A percentile compares a stretch with the other conserved stretches of the same genome.
Conservation (phyloP, 2,329 filamentous ascomycete genomes). For the Colletotrichum lupini region DNA sequence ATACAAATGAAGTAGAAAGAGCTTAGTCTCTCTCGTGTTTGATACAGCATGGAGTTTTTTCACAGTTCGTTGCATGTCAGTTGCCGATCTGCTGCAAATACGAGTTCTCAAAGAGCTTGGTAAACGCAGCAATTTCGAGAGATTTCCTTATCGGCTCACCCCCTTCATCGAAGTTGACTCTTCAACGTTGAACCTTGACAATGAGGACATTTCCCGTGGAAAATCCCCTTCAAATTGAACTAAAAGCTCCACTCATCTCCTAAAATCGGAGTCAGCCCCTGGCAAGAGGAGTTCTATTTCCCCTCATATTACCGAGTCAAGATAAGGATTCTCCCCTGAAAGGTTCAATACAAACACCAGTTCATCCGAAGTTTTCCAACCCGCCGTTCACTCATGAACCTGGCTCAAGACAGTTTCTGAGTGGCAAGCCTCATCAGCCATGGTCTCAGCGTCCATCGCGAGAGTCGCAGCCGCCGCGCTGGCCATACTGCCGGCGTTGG, state of each 20-base stretch:
- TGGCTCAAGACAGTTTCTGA: neutral
- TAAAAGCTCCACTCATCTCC: neutral
- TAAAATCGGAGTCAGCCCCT: neutral
- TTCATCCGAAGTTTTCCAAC: neutral
- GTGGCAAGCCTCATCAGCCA: neutral
- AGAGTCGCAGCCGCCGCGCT: neutral
- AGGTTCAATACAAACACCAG: neutral
- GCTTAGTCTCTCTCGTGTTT: neutral
- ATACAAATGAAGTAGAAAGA: neutral
- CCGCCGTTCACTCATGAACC: neutral
- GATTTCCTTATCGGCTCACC: neutral
- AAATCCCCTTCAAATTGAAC: neutral
- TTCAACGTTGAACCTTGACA: neutral
- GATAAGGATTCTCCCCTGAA: neutral
- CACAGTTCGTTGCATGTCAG: too few relatives aligned
- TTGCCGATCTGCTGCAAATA: neutral
- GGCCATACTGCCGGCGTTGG: neutral
- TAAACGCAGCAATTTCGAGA: neutral
- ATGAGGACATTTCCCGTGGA: neutral
- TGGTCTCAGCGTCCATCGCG: conserved; percentile 1
- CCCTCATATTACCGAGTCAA: neutral
- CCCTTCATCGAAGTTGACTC: neutral
- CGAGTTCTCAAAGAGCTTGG: neutral
- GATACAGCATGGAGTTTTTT: neutral
- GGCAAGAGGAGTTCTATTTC: neutral